Base-by-base conservation (phyloP, 257 asterid species). In the Solanum ossicruentum region DNA sequence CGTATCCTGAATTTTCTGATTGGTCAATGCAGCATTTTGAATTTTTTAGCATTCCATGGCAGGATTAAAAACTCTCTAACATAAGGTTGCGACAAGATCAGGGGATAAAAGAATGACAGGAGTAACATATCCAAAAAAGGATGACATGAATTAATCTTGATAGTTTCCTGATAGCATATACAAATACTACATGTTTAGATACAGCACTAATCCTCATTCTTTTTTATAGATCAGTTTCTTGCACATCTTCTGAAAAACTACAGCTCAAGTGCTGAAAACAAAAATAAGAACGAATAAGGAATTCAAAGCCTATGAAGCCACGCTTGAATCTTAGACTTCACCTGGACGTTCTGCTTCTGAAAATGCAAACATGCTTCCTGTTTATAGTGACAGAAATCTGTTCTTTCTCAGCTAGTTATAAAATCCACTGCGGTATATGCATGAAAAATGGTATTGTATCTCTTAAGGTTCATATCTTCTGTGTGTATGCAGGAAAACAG, bases 401-500 rank as follows among this genome's bases (percentile, higher is more conserved):
- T 75, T 41, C 73, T 82, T 41, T 82, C 49, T 61, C 45, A 32
- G 45, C 56, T 43, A 43, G 49, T 18, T 41, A 49, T 61, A 43
- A 58, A 65, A 60, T 60, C 16, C 61, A 10, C 13, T 8, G 56
- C 45, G 47, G 43, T 57, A 82, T 45, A 41, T 43, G 43, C 41
- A 39, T 75, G 17, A 52, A 75, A 75, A 21, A 8, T 9, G 23
- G 43, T 82, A 61, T 45, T 23, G 51, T 16, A 61, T 61, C 26
- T 28, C 28, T 49, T 63, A 60, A 43, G 60, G 21, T 47, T 82
- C 6, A 49, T 56, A 52, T 51, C 81, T 69, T 52, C 21, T 81
- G 26, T 84, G 39, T 87, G 65, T 71, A 70, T 85, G 85, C 95
- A 96, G 98, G 97, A 96, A 94, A 92, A 87, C 86, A 89, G 96